Conservation (phyloP, 83 land plant species). For the Picea mariana region DNA sequence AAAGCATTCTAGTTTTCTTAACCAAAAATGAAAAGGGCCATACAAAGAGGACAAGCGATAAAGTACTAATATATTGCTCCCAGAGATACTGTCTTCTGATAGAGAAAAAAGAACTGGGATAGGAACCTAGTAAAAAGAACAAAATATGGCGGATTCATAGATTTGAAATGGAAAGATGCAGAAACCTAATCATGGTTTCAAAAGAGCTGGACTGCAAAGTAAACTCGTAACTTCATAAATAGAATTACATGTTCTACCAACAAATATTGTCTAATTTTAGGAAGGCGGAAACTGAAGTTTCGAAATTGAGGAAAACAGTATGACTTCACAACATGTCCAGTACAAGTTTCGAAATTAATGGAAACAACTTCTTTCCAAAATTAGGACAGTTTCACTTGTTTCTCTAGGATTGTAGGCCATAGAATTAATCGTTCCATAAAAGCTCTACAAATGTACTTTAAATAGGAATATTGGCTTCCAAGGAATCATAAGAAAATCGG, state of each 20-base stretch:
- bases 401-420: constrained; percentile 1
- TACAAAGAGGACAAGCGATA: background rate
- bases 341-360: no score
- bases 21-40: background rate
- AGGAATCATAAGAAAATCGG: no score
- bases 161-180: background rate
- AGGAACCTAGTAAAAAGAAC: background rate
- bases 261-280: no score
- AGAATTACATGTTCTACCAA: no score
- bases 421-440: background rate
- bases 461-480: no score
- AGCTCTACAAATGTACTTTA: background rate
- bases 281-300: background rate
- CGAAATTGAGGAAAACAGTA: background rate
- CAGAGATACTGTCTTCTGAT: background rate
- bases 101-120: background rate
- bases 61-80: background rate
- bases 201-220: no score
- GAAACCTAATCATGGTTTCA: background rate
- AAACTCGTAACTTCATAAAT: no score
- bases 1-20: constrained; percentile 1
- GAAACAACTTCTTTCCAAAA: background rate
- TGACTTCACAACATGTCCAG: background rate
- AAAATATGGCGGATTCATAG: background rate
- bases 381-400: background rate